Evolutionary conservation across 2,329 filamentous ascomycete genomes (phyloP).

Genomic region (Monosporascus sp.): DNA sequence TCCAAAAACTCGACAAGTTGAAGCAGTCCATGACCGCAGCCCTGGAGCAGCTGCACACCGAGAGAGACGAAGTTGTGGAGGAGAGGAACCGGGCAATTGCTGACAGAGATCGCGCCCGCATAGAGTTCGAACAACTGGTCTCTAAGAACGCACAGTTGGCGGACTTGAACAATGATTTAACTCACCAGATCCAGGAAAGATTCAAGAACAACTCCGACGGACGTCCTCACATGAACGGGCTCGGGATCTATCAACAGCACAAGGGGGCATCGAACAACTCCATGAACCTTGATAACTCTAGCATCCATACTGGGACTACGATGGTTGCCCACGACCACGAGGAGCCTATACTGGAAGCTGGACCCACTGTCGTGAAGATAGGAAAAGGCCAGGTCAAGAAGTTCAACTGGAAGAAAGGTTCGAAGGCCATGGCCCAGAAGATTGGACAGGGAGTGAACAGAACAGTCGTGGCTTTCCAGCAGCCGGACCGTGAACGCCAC

Average conservation of each 20-base stretch:
- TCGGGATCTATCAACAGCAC: conserved; percentile 52
- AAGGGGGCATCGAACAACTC: conserved; percentile 48
- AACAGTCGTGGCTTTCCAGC: conserved; percentile 71
- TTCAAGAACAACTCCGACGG: conserved; percentile 71
- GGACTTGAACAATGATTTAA: conserved; percentile 92
- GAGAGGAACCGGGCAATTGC: conserved; percentile 78
- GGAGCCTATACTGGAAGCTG: conserved; percentile 61
- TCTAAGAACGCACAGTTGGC: conserved; percentile 91
- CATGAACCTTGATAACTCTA: conserved; percentile 46
- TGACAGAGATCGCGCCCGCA: conserved; percentile 85
- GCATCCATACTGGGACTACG: conserved; percentile 53
- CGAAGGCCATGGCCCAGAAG: conserved; percentile 88
- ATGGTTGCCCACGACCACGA: conserved; percentile 58
- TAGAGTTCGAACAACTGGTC: conserved; percentile 93
- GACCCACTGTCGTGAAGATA: conserved; percentile 93
- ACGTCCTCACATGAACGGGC: conserved; percentile 44
- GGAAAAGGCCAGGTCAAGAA: conserved; percentile 92
- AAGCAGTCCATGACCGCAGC: conserved; percentile 53
- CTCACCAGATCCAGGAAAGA: conserved; percentile 87
- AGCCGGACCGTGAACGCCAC: conserved; percentile 50
- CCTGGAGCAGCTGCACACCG: conserved; percentile 58
- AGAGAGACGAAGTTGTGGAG: conserved; percentile 76
- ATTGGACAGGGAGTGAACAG: conserved; percentile 92
- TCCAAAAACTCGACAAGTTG: conserved; percentile 64
- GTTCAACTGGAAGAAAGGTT: conserved; percentile 98